Percentiles rank a stretch among this genome's conserved stretches.
phyloP scores from a whole-genome alignment of 2,329 filamentous ascomycete species.

The Stromatinia cepivora region DNA sequence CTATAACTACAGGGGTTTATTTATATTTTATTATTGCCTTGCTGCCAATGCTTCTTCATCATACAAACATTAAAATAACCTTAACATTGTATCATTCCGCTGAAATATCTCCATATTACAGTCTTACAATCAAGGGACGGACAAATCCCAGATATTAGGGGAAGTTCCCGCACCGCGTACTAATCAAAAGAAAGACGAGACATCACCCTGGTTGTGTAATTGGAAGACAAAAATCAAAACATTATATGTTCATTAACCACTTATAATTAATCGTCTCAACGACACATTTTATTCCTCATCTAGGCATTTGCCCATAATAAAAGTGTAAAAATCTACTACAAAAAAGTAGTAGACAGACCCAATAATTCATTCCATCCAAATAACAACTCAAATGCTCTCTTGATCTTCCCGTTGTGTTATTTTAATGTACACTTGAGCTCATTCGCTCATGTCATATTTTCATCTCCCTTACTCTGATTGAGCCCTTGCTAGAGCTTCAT shows the following conservation, averaged over 20 bases:
- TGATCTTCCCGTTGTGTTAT: not conserved
- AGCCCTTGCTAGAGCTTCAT: conserved; percentile 83
- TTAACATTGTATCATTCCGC: not conserved
- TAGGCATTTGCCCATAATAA: not conserved
- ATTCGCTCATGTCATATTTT: conserved; percentile 1
- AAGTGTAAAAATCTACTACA: not conserved
- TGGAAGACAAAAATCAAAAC: not conserved
- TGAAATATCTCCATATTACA: too few species aligned
- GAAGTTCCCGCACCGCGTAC: not conserved
- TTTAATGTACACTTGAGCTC: conserved; percentile 16
- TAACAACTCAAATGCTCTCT: conserved; percentile 14
- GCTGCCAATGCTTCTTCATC: not conserved
- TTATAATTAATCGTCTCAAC: not conserved
- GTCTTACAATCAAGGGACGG: not conserved
- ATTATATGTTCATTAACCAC: not conserved
- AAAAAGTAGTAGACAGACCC: conserved; percentile 4
- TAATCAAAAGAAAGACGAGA: not conserved
- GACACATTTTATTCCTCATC: not conserved
- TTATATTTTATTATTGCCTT: not conserved
- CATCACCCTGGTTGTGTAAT: not conserved
- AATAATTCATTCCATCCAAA: conserved; percentile 12
- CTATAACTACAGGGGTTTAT: not conserved
- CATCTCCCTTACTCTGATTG: conserved; percentile 34
- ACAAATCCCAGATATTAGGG: not conserved
- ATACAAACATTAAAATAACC: not conserved